Evolutionary conservation across 495 filamentous ascomycete genomes (phyloP), one percentile per base, ranked within the genome.

Genomic region (Tuber aestivum): DNA sequence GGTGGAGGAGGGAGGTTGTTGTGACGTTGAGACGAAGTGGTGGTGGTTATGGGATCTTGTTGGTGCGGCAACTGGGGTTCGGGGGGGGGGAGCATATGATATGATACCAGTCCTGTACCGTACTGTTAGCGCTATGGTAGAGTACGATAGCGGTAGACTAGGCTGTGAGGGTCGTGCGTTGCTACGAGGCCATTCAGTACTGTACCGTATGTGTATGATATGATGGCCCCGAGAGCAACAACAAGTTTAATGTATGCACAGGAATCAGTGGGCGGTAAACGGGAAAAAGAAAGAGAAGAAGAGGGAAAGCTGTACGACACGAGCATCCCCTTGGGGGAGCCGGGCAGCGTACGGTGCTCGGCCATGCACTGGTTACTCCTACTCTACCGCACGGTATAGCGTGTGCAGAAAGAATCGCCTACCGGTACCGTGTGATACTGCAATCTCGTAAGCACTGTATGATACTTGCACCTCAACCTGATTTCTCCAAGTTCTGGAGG

Each of bases 31-130:
- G 56, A 65, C 32, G 56, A 35, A 35, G 45, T 23, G 45, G 45
- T 50, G n/a, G n/a, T n/a, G 45, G 45, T 21, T 48, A 48, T 20
- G 21, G 12, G 56, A 10, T 65, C n/a, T 35, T 65, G 56, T 65
- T 65, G 56, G 56, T 65, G 56, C 32, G 56, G 56, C 56, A 65
- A 65, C 56, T 65, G 56, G 32, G 50, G 27, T 61, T 32, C n/a
- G 56, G 56, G 56, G 56, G 38, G 7, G 38, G 38, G 38, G 38
- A n/a, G n/a, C n/a, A n/a, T n/a, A n/a, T n/a, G n/a, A n/a, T n/a
- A n/a, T n/a, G n/a, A n/a, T n/a, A n/a, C n/a, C n/a, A n/a, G n/a
- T n/a, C n/a, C n/a, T n/a, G n/a, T n/a, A n/a, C n/a, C n/a, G n/a
- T n/a, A n/a, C n/a, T n/a, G n/a, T n/a, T n/a, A n/a, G n/a, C n/a